Evolutionary conservation across 352 stramenopile species (phyloP).

Genomic region (Pythium oligandrum): DNA sequence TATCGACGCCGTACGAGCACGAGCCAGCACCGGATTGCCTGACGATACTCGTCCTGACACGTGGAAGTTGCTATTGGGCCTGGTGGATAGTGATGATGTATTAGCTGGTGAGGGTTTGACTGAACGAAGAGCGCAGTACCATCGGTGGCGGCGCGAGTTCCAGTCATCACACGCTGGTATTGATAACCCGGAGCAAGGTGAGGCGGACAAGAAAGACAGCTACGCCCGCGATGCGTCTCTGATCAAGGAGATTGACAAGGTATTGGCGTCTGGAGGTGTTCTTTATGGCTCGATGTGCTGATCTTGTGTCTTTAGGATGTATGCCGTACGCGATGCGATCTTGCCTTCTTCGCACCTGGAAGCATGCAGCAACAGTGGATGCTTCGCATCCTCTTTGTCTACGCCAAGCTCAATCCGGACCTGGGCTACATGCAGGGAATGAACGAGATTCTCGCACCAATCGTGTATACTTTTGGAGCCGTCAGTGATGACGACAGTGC

Average conservation of each 20-base stretch:
- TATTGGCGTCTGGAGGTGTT: conserved; percentile 7
- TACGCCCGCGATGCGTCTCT: conserved; percentile 33
- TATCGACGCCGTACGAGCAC: too few relatives aligned
- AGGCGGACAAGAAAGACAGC: conserved; percentile 3
- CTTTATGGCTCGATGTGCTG: neutral
- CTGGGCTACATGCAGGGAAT: conserved; percentile 94
- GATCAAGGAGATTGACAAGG: conserved; percentile 65
- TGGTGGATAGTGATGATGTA: conserved; percentile 5
- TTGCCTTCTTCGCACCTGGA: conserved; percentile 42
- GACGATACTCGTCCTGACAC: conserved; percentile 2
- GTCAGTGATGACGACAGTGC: conserved; percentile 32
- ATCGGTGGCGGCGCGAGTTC: conserved; percentile 18
- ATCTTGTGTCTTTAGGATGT: conserved; percentile 32
- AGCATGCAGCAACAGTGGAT: conserved; percentile 61
- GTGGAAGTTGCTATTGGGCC: conserved; percentile 17
- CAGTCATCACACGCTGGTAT: neutral
- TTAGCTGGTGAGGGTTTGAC: neutral
- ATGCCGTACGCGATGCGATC: conserved; percentile 44
- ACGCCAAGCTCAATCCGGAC: conserved; percentile 69
- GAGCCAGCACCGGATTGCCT: neutral
- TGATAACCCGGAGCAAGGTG: neutral
- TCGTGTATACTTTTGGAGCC: conserved; percentile 73
- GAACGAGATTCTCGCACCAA: conserved; percentile 91
- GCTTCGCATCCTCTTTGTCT: conserved; percentile 68
- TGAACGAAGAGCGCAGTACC: conserved; percentile 19